Base-by-base conservation (phyloP, 257 asterid species). In the Petrea volubilis region DNA sequence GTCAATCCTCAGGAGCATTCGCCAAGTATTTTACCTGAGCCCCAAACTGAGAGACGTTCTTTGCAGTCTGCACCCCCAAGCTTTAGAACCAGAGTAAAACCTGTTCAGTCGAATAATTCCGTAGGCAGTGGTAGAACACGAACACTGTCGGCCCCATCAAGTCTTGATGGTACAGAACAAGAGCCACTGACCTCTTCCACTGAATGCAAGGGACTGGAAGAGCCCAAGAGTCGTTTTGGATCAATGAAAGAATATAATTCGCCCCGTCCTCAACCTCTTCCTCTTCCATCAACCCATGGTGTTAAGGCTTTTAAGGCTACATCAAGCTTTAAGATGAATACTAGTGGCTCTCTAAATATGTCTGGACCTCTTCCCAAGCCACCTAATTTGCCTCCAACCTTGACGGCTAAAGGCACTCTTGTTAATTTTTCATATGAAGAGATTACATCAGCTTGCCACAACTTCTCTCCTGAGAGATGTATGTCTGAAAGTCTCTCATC, bases 291-390 rank as follows among this genome's bases (percentile, higher is more conserved):
- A 2, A 90, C 96, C n/a, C 84, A 75, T 58, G 80, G 71, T 66
- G 71, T 80, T 34, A 74, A 74, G 29, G 50, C 88, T 56, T 84
- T 93, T 29, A 90, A 82, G 74, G 78, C 87, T 49, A 81, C 85
- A 64, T 51, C 78, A 33, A 93, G 97, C 83, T 93, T 93, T 69
- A 90, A 90, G 76, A 84, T 79, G 6, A 85, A 80, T 74, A 61
- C 62, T 28, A 85, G 92, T 50, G 92, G 96, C 41, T 89, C 91
- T 33, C 86, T 87, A 18, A 71, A 89, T 78, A 80, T 78, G 75
- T 92, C 98, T 57, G 98, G 98, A 21, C 97, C 97, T 1, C 83
- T 90, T 43, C 98, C 98, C n/a, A n/a, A n/a, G n/a, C n/a, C n/a
- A n/a, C n/a, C n/a, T n/a, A n/a, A n/a, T 11, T 78, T 88, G 66